These are phyloP conservation scores for Phytophthora aleatoria DNA, from an alignment of 352 stramenopile species.

Conservation along the genomic window DNA sequence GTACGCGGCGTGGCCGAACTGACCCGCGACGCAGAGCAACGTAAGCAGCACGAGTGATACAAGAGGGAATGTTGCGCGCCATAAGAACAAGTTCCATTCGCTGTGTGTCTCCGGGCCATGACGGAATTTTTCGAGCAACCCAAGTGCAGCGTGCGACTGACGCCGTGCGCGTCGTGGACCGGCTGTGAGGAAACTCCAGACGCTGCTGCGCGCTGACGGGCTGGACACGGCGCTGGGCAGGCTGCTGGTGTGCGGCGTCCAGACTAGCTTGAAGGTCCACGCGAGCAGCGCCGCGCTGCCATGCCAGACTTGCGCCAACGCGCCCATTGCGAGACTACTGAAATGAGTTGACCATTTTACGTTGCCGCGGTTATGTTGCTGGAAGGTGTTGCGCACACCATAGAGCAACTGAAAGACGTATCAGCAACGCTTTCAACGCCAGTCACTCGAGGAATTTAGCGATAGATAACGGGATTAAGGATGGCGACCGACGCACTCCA, in stretches of 20 bases:
- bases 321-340: constrained; percentile 2
- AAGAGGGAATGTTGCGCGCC: constrained; percentile 83
- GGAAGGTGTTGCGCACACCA: background rate
- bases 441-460: constrained; percentile 14
- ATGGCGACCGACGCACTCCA: constrained; percentile 54
- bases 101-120: constrained; percentile 73
- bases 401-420: constrained; percentile 3
- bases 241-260: constrained; percentile 15
- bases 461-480: constrained; percentile 7
- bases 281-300: constrained; percentile 24
- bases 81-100: constrained; percentile 84
- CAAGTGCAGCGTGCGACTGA: constrained; percentile 50
- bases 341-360: constrained; percentile 2
- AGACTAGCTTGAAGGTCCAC: constrained; percentile 23
- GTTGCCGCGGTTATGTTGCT: constrained; percentile 1
- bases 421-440: constrained; percentile 21
- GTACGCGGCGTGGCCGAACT: constrained; percentile 72
- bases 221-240: constrained; percentile 23
- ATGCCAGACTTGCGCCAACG: constrained; percentile 35
- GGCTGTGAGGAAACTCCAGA: constrained; percentile 26
- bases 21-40: constrained; percentile 59
- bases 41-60: constrained; percentile 79
- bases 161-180: constrained; percentile 23
- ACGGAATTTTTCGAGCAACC: constrained; percentile 76
- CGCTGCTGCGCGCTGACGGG: background rate